phyloP scores from a whole-genome alignment of 2,329 filamentous ascomycete genomes.

The Pseudogymnoascus sp. region DNA sequence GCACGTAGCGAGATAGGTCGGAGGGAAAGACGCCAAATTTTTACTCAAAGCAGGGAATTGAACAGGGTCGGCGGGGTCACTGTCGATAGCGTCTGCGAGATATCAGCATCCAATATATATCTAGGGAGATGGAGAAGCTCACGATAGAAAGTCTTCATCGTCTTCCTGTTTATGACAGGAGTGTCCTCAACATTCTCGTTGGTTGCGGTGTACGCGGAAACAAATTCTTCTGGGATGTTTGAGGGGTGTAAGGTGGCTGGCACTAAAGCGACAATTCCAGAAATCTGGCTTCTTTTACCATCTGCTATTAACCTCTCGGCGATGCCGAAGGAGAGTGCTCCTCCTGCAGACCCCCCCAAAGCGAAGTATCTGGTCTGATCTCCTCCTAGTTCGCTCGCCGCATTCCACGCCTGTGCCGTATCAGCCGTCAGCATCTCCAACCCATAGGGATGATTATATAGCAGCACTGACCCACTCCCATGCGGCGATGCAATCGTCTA shows the following conservation, averaged over 20 bases:
- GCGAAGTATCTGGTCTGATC: conserved; percentile 19
- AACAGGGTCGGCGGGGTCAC: conserved; percentile 17
- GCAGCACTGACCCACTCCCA: conserved; percentile 22
- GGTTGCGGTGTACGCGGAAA: conserved; percentile 20
- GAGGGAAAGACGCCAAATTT: conserved; percentile 20
- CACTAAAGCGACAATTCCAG: conserved; percentile 23
- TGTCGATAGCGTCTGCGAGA: conserved; percentile 9
- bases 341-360: conserved; percentile 25
- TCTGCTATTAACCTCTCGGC: conserved; percentile 22
- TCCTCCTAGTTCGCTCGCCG: conserved; percentile 17
- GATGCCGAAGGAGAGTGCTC: conserved; percentile 21
- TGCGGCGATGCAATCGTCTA: conserved; percentile 26
- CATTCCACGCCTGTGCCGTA: conserved; percentile 20
- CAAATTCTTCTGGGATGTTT: conserved; percentile 20
- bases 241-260: conserved; percentile 23
- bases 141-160: conserved; percentile 22
- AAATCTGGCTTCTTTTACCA: conserved; percentile 15
- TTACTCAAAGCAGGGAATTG: conserved; percentile 19
- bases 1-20: conserved; percentile 23
- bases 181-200: conserved; percentile 19
- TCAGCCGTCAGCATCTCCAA: neutral
- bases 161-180: conserved; percentile 20
- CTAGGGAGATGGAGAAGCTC: neutral
- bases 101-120: neutral
- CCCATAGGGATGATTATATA: neutral